Evolutionary conservation across 2,329 filamentous ascomycete genomes (phyloP).

Genomic region (Botryosphaeria dothidea): DNA sequence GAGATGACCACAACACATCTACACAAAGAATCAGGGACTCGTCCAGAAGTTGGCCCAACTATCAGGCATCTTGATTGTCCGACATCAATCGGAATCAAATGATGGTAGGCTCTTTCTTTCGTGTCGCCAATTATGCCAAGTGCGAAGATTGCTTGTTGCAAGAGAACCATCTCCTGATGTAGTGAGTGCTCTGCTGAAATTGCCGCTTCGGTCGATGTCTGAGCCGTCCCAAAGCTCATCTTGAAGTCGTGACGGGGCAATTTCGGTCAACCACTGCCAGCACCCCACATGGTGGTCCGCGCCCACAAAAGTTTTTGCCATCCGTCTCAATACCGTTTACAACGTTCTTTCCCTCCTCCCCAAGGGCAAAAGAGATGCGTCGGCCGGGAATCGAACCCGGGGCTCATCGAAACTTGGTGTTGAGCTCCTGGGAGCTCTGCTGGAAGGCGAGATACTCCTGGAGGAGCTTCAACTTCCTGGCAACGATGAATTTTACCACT

Average conservation of each 20-base stretch:
- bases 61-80: too few relatives aligned
- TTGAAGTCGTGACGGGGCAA: not conserved
- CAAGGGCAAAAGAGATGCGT: not conserved
- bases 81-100: too few relatives aligned
- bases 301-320: not conserved
- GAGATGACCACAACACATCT: too few relatives aligned
- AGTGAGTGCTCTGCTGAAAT: too few relatives aligned
- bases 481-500: slow-evolving; percentile 14
- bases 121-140: too few relatives aligned
- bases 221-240: not conserved
- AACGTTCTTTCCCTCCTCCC: too few relatives aligned
- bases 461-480: not conserved
- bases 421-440: not conserved
- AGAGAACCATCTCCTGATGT: too few relatives aligned
- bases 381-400: slow-evolving; percentile 17
- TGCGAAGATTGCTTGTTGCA: too few relatives aligned
- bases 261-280: not conserved
- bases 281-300: not conserved
- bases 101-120: too few relatives aligned
- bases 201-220: too few relatives aligned
- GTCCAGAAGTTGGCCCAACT: too few relatives aligned
- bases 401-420: slow-evolving; percentile 4
- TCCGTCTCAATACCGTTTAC: not conserved
- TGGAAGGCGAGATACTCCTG: not conserved
- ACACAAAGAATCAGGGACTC: too few relatives aligned